Evolutionary conservation across 2,329 filamentous ascomycete species (phyloP).

Genomic region (Tolypocladium guangdongense): DNA sequence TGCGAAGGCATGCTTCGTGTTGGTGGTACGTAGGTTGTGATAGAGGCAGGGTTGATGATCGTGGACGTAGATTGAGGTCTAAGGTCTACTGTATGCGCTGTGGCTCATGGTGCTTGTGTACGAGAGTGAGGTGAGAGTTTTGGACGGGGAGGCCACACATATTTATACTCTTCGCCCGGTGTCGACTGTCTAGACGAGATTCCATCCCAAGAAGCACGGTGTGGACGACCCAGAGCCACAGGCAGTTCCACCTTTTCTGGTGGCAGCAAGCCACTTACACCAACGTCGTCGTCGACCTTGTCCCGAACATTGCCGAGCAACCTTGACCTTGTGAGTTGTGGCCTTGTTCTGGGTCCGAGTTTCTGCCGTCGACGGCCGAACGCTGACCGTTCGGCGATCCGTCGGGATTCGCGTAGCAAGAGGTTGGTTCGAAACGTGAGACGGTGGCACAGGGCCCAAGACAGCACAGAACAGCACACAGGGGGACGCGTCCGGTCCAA

Average conservation of each 20-base stretch:
- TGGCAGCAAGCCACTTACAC: neutral
- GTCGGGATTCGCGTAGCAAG: neutral
- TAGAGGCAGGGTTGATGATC: neutral
- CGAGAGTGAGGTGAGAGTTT: neutral
- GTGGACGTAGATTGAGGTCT: neutral
- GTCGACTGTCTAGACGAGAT: neutral
- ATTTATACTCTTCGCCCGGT: neutral
- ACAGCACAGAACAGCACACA: neutral
- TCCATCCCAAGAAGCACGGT: neutral
- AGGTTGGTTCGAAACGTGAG: too few species aligned
- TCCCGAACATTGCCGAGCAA: neutral
- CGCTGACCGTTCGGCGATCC: neutral
- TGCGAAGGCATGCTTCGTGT: constrained; percentile 16
- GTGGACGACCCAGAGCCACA: neutral
- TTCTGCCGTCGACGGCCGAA: neutral
- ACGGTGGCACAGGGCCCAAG: neutral
- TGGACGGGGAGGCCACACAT: neutral
- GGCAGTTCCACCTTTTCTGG: neutral
- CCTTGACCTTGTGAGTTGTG: neutral
- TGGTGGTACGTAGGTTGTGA: neutral
- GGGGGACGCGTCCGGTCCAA: neutral
- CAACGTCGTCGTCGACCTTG: neutral
- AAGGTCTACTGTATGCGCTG: neutral
- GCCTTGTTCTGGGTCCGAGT: neutral
- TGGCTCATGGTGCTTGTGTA: neutral